These are phyloP conservation scores for Parmelia sp. DNA, from an alignment of 495 filamentous ascomycete species.

Conservation along the genomic window DNA sequence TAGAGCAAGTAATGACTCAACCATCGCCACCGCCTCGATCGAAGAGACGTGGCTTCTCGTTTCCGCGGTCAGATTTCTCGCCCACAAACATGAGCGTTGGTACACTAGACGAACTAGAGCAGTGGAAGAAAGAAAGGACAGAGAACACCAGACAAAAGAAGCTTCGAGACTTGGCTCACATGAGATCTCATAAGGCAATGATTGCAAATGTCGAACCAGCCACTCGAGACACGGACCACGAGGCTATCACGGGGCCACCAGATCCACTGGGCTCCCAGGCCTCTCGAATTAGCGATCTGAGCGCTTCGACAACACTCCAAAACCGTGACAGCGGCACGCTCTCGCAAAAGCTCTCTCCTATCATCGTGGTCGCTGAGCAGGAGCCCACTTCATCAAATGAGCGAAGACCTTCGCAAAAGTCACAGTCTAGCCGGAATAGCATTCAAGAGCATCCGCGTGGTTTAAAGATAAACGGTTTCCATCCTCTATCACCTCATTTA, in stretches of 20 bases:
- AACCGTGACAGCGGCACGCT: neutral
- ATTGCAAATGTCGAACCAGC: neutral
- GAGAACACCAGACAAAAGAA: slow-evolving; percentile 5
- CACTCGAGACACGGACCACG: neutral
- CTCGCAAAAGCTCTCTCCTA: slow-evolving; percentile 16
- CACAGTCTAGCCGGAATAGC: slow-evolving; percentile 5
- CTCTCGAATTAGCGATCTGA: neutral
- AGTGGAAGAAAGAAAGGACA: neutral
- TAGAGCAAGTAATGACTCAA: neutral
- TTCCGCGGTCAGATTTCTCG: neutral
- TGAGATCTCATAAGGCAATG: slow-evolving; percentile 5
- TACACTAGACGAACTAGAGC: slow-evolving; percentile 7
- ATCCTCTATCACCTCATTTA: slow-evolving; percentile 4
- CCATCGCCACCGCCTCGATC: slow-evolving; percentile 15
- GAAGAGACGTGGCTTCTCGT: slow-evolving; percentile 1
- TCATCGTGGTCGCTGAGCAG: slow-evolving; percentile 22
- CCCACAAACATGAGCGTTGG: slow-evolving; percentile 4
- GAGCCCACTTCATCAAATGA: slow-evolving; percentile 8
- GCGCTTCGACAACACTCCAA: neutral
- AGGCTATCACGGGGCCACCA: too few relatives aligned
- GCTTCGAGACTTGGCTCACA: slow-evolving; percentile 7
- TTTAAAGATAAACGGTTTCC: slow-evolving; percentile 1
- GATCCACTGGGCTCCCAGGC: too few relatives aligned
- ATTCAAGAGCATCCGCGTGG: neutral
- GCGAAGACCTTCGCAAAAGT: neutral